phyloP scores from a whole-genome alignment of 2,329 filamentous ascomycete genomes.

The Fusarium sp. region DNA sequence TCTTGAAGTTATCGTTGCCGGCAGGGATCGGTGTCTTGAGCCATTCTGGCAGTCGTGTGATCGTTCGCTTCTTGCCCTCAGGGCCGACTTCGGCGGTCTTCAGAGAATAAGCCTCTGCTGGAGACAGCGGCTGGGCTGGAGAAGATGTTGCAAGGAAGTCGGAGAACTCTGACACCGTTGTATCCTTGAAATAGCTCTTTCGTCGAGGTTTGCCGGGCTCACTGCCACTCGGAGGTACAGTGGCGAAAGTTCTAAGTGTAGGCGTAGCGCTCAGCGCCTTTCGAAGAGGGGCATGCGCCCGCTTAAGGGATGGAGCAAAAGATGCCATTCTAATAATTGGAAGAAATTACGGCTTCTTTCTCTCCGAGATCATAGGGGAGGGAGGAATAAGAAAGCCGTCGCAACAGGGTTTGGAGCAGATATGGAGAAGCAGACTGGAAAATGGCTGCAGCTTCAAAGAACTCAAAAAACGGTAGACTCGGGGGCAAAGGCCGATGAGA shows the following conservation, averaged over 20 bases:
- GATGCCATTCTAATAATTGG: constrained; percentile 52
- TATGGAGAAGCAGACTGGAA: constrained; percentile 28
- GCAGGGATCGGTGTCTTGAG: constrained; percentile 95
- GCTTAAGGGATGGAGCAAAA: constrained; percentile 57
- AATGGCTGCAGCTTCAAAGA: constrained; percentile 38
- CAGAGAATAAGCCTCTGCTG: constrained; percentile 69
- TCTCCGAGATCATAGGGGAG: constrained; percentile 1
- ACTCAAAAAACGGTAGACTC: constrained; percentile 44
- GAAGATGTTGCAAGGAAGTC: constrained; percentile 66
- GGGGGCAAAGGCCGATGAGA: constrained; percentile 46
- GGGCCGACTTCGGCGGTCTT: constrained; percentile 74
- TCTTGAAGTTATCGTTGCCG: constrained; percentile 85
- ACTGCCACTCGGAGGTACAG: constrained; percentile 55
- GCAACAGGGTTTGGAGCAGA: constrained; percentile 20
- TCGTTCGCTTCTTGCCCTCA: constrained; percentile 71
- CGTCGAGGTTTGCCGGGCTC: constrained; percentile 48
- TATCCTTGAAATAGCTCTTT: constrained; percentile 71
- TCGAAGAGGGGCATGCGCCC: constrained; percentile 58
- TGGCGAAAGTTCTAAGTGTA: constrained; percentile 59
- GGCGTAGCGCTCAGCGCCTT: constrained; percentile 54
- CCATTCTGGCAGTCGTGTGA: constrained; percentile 88
- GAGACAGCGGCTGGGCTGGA: constrained; percentile 57
- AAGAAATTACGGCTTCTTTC: background rate
- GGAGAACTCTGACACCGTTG: constrained; percentile 66
- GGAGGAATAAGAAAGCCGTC: constrained; percentile 3